Percentiles rank a stretch among this genome's conserved stretches.
Conservation (phyloP, 805 yeast genomes). For the Lipomyces anomalus region DNA sequence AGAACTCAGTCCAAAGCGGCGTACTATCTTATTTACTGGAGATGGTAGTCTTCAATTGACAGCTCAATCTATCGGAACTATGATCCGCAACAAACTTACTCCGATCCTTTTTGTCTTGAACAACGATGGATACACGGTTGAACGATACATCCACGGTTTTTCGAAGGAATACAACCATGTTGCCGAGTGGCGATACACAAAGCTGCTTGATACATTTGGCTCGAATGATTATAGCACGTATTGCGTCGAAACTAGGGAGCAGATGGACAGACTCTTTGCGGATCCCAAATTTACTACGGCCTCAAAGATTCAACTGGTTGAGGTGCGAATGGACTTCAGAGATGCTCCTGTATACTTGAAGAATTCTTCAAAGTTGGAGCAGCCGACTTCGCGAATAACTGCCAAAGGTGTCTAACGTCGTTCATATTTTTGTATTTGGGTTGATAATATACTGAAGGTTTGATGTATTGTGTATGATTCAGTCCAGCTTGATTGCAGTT, state of each 20-base stretch:
- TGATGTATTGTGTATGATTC: no score
- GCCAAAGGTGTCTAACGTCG: no score
- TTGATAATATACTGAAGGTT: no score
- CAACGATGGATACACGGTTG: slow-evolving; percentile 63
- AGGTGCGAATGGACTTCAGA: no score
- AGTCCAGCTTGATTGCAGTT: no score
- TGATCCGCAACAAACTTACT: slow-evolving; percentile 47
- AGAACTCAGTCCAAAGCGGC: slow-evolving; percentile 41
- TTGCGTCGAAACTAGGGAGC: slow-evolving; percentile 45
- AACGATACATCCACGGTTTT: slow-evolving; percentile 54
- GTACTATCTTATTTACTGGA: slow-evolving; percentile 59
- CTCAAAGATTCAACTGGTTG: no score
- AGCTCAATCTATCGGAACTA: slow-evolving; percentile 58
- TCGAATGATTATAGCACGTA: slow-evolving; percentile 42
- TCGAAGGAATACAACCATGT: slow-evolving; percentile 54
- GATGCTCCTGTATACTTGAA: no score
- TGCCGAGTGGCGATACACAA: slow-evolving; percentile 54
- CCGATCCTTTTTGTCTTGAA: slow-evolving; percentile 58
- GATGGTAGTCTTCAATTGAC: slow-evolving; percentile 67
- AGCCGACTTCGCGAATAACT: no score
- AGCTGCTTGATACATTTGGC: slow-evolving; percentile 48
- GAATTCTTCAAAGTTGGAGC: no score
- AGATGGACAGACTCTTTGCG: slow-evolving; percentile 41
- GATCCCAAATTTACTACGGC: slow-evolving; percentile 35
- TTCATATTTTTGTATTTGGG: no score